phyloP scores from a whole-genome alignment of 2,329 filamentous ascomycete species.

The Alternaria conjuncta region DNA sequence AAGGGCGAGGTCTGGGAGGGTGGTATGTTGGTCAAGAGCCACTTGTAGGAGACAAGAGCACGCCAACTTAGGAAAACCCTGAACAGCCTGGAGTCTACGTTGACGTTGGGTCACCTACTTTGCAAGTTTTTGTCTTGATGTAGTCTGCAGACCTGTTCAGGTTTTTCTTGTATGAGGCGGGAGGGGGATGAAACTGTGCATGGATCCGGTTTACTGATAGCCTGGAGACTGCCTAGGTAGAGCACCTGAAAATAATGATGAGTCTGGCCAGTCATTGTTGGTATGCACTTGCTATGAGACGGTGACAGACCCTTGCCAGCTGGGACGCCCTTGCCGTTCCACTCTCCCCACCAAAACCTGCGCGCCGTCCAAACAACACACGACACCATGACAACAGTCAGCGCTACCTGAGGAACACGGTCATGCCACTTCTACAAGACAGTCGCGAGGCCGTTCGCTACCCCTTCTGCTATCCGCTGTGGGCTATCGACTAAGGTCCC shows the following conservation, averaged over 20 bases:
- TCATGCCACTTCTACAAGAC: conserved; percentile 17
- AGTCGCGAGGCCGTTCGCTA: conserved; percentile 19
- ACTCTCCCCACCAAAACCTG: conserved; percentile 20
- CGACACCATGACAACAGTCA: conserved; percentile 28
- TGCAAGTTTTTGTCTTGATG: not conserved
- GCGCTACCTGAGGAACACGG: conserved; percentile 12
- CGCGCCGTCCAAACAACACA: conserved; percentile 25
- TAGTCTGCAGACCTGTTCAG: not conserved
- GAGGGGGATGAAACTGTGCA: not conserved
- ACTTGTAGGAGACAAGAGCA: conserved; percentile 23
- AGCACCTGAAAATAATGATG: not conserved
- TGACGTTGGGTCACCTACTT: not conserved
- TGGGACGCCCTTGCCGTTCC: conserved; percentile 21
- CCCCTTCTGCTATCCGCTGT: conserved; percentile 9
- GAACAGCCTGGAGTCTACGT: not conserved
- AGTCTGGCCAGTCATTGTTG: not conserved
- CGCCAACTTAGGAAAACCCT: not conserved
- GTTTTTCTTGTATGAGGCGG: not conserved
- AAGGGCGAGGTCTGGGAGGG: conserved; percentile 74
- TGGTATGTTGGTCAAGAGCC: conserved; percentile 62
- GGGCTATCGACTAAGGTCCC: conserved; percentile 25
- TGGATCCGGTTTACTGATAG: not conserved
- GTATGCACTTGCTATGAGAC: not conserved
- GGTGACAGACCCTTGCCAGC: conserved; percentile 1
- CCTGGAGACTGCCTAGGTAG: not conserved